Base-by-base conservation (phyloP, 2,329 filamentous ascomycete species). In the Trichoderma simmonsii region DNA sequence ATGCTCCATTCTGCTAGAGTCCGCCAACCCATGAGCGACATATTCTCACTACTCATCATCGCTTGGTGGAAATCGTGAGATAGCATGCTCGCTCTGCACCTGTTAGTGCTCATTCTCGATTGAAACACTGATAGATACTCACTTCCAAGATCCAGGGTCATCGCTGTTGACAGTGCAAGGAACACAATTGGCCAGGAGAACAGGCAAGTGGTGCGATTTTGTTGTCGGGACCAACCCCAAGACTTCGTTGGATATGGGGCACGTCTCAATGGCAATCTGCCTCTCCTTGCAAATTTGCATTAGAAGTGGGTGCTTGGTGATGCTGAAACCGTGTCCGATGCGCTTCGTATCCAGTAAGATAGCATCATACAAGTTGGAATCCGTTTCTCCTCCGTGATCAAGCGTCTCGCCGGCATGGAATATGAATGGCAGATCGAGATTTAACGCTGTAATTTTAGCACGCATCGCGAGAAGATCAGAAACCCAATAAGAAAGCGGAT, bases 401-500 rank as follows among this genome's bases (percentile, higher is more conserved):
- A 97, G 88, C 32, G 90, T 93, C 82, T 98, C 95, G 75, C 95
- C 95, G 0, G 95, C 95, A 80, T 98, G 95, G 84, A 98, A 97
- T 85, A 97, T 97, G 85, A 98, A 97, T 1, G 95, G 95, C 7
- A 98, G 90, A 65, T 94, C 89, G 32, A 98, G 88, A 3, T 78
- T 92, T 86, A 1, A 89, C 88, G 79, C 94, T 97, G 76, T 92
- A 89, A 80, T 95, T 95, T 90, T 87, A 78, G 93, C 93, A 75
- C 91, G 91, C 86, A 98, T 98, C 93, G 93, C 97, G 81, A 98
- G 95, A 0, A 98, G 84, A 77, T 97, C 90, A 0, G 95, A 94
- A 0, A 95, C 87, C 4, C 97, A 83, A 76, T 96, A 92, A 32
- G 88, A 86, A 26, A 98, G 88, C 0, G 94, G 87, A 12, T 93